Conservation (phyloP, 129 eudicot genomes). For the Apium graveolens region DNA sequence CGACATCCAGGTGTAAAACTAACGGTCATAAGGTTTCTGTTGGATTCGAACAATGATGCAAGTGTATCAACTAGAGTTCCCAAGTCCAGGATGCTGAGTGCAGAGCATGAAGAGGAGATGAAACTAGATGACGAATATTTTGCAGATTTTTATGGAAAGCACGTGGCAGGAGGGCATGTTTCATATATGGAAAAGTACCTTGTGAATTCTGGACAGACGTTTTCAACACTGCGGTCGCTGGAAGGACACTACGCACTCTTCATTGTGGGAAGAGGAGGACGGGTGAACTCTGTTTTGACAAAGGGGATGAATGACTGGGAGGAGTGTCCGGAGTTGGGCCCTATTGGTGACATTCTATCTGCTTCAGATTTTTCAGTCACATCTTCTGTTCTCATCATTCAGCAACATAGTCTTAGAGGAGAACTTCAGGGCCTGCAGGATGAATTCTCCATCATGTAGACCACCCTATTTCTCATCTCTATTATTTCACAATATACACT, state of each 20-base stretch:
- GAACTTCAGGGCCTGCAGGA: slow-evolving; percentile 65
- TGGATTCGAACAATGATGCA: slow-evolving; percentile 46
- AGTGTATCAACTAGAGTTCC: slow-evolving; percentile 41
- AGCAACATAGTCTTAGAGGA: slow-evolving; percentile 70
- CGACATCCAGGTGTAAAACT: slow-evolving; percentile 78
- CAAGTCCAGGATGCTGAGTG: slow-evolving; percentile 35
- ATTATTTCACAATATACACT: not conserved
- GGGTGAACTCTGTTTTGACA: slow-evolving; percentile 69
- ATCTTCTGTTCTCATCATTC: slow-evolving; percentile 75
- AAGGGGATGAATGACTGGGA: slow-evolving; percentile 98
- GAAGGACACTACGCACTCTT: slow-evolving; percentile 73
- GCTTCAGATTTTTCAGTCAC: slow-evolving; percentile 58
- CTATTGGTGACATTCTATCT: slow-evolving; percentile 83
- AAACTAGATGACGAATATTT: slow-evolving; percentile 78
- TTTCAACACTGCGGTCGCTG: slow-evolving; percentile 58
- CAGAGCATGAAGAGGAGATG: slow-evolving; percentile 76
- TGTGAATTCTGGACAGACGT: slow-evolving; percentile 70
- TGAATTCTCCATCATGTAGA: slow-evolving; percentile 63
- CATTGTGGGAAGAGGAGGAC: slow-evolving; percentile 76
- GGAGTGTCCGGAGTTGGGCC: slow-evolving; percentile 92
- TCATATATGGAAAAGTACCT: slow-evolving; percentile 83
- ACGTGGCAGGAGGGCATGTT: slow-evolving; percentile 68
- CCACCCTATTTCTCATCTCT: not conserved
- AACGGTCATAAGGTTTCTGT: slow-evolving; percentile 64
- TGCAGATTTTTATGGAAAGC: slow-evolving; percentile 71